Conservation (phyloP, 2,329 filamentous ascomycete genomes). For the Didymella exigua region DNA sequence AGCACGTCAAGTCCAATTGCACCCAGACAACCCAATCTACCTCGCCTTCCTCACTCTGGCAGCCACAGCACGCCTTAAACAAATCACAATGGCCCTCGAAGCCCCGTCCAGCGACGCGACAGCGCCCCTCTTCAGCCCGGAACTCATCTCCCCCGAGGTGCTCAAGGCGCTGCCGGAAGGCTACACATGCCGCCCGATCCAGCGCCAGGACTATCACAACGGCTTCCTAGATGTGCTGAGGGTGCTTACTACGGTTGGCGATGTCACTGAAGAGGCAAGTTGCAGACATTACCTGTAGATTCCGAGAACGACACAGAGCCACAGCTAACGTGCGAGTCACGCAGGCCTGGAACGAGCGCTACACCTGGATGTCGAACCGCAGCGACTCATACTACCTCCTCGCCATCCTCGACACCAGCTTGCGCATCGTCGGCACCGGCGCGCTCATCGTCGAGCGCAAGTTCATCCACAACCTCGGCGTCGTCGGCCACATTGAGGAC, state of each 20-base stretch:
- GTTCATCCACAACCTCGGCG: conserved; percentile 81
- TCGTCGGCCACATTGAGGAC: conserved; percentile 96
- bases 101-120: conserved; percentile 34
- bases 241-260: conserved; percentile 90
- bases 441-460: conserved; percentile 92
- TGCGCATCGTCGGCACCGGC: conserved; percentile 84
- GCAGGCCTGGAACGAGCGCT: conserved; percentile 72
- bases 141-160: conserved; percentile 79
- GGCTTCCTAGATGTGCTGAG: conserved; percentile 92
- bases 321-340: neutral
- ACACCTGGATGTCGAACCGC: conserved; percentile 77
- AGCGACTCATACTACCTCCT: conserved; percentile 84
- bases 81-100: conserved; percentile 9
- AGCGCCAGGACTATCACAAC: conserved; percentile 74
- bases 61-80: conserved; percentile 3
- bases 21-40: neutral
- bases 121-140: conserved; percentile 72
- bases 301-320: no score
- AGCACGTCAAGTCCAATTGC: conserved; percentile 2
- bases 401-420: conserved; percentile 76
- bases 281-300: no score
- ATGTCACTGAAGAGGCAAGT: conserved; percentile 70
- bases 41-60: neutral
- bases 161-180: conserved; percentile 74
- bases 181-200: conserved; percentile 82